A percentile compares a stretch with the other conserved stretches of the same genome.
phyloP scores from a whole-genome alignment of 768 basidiomycete genomes.

The Clavaria fumosa region DNA sequence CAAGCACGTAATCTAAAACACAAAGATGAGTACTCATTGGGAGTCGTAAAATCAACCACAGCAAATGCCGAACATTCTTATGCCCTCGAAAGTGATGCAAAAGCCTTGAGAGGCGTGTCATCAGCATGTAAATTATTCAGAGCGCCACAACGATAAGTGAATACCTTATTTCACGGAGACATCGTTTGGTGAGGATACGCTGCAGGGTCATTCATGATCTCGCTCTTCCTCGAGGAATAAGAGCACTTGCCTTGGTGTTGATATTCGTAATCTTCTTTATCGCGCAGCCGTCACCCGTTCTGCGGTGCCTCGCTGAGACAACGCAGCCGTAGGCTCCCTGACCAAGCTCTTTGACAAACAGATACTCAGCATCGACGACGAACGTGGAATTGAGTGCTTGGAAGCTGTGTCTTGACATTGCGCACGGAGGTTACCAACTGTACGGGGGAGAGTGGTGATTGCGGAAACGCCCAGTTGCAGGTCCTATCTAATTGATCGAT shows the following conservation, averaged over 20 bases:
- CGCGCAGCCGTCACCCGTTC: slow-evolving; percentile 78
- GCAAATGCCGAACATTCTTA: slow-evolving; percentile 63
- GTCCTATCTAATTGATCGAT: too few relatives aligned
- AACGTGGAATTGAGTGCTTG: slow-evolving; percentile 76
- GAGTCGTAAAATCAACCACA: slow-evolving; percentile 1
- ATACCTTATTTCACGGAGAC: slow-evolving; percentile 86
- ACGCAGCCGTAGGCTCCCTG: slow-evolving; percentile 94
- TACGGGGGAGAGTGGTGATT: too few relatives aligned
- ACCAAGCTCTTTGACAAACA: slow-evolving; percentile 93
- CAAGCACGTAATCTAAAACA: slow-evolving; percentile 72
- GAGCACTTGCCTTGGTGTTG: slow-evolving; percentile 61
- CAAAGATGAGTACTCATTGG: slow-evolving; percentile 6
- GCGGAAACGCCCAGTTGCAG: too few relatives aligned
- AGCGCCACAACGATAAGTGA: slow-evolving; percentile 5
- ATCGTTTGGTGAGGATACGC: slow-evolving; percentile 94
- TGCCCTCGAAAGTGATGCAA: slow-evolving; percentile 97
- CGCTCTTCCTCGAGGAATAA: slow-evolving; percentile 2
- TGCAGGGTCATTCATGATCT: slow-evolving; percentile 16
- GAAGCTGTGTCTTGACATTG: slow-evolving; percentile 71
- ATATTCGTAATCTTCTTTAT: slow-evolving; percentile 96
- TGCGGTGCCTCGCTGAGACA: slow-evolving; percentile 68
- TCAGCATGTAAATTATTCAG: slow-evolving; percentile 9
- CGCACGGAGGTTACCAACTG: too few relatives aligned
- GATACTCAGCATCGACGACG: slow-evolving; percentile 77
- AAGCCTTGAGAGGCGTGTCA: slow-evolving; percentile 34